phyloP scores from a whole-genome alignment of 129 eudicot species.

The Arctium minus region DNA sequence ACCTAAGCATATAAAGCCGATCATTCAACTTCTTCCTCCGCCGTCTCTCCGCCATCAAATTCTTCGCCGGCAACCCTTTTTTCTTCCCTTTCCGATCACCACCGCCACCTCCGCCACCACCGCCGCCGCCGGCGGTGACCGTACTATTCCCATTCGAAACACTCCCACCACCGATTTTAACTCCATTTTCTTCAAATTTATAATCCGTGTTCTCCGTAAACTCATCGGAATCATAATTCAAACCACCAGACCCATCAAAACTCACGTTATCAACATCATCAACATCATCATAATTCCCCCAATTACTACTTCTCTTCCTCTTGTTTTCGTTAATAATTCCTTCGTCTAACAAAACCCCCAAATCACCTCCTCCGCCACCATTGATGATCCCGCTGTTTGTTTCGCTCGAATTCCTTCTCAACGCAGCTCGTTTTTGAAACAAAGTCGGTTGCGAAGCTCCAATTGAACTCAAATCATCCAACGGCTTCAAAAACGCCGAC shows the following conservation, averaged over 20 bases:
- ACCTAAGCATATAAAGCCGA: slow-evolving; percentile 70
- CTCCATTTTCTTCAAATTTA: slow-evolving; percentile 16
- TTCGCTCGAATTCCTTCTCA: slow-evolving; percentile 41
- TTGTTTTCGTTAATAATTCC: slow-evolving; percentile 22
- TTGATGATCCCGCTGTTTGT: not conserved
- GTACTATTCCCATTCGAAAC: slow-evolving; percentile 37
- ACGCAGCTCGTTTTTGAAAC: slow-evolving; percentile 67
- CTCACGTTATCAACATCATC: slow-evolving; percentile 56
- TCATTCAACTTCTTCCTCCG: slow-evolving; percentile 86
- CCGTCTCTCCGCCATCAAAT: slow-evolving; percentile 80
- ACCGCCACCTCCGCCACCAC: slow-evolving; percentile 45
- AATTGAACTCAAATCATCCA: slow-evolving; percentile 46
- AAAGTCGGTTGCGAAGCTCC: slow-evolving; percentile 51
- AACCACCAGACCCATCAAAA: slow-evolving; percentile 49
- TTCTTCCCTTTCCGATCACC: slow-evolving; percentile 28
- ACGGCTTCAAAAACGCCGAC: slow-evolving; percentile 48
- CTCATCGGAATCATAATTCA: slow-evolving; percentile 63
- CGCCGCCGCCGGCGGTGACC: slow-evolving; percentile 47
- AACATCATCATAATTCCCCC: slow-evolving; percentile 24
- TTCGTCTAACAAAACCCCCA: slow-evolving; percentile 25
- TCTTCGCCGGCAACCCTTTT: slow-evolving; percentile 80
- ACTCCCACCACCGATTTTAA: slow-evolving; percentile 36
- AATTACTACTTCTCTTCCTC: slow-evolving; percentile 31
- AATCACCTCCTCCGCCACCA: slow-evolving; percentile 10
- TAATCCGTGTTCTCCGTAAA: slow-evolving; percentile 21